phyloP scores from a whole-genome alignment of 257 asterid species.

The Petunia secreta region DNA sequence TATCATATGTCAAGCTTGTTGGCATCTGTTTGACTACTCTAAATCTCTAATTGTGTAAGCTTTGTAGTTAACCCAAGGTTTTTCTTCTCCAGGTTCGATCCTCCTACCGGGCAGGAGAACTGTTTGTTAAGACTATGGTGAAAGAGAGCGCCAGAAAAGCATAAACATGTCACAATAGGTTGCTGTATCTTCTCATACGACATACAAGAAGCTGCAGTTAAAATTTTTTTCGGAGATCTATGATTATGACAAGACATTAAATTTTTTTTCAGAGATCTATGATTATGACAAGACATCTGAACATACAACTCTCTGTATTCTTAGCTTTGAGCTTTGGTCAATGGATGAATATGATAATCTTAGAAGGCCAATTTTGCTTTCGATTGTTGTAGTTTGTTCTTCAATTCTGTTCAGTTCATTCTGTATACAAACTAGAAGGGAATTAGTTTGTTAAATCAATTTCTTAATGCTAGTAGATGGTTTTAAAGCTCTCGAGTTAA shows the following conservation, averaged over 20 bases:
- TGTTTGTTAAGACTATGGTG: conserved; percentile 90
- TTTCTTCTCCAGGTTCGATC: conserved; percentile 79
- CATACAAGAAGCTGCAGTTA: background rate
- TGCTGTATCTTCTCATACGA: background rate
- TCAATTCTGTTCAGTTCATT: background rate
- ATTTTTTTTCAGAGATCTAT: background rate
- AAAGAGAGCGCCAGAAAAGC: conserved; percentile 54
- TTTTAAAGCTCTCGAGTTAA: background rate
- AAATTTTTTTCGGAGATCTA: background rate
- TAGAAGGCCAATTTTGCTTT: background rate
- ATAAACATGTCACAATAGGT: conserved; percentile 25
- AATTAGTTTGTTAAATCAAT: background rate
- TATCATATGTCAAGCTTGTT: background rate
- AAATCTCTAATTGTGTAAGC: background rate
- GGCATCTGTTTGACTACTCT: background rate
- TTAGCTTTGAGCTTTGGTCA: background rate
- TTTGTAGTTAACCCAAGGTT: background rate
- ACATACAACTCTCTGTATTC: conserved; percentile 3
- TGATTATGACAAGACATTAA: background rate
- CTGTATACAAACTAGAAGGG: conserved; percentile 11
- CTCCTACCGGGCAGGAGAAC: conserved; percentile 95
- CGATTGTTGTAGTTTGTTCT: background rate
- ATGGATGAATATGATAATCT: background rate
- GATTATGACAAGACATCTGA: background rate
- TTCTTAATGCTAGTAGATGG: background rate